Percentiles rank a stretch among this genome's conserved stretches.
These are phyloP conservation scores for Morella rubra DNA, from an alignment of 306 rosid genomes.

Conservation along the genomic window DNA sequence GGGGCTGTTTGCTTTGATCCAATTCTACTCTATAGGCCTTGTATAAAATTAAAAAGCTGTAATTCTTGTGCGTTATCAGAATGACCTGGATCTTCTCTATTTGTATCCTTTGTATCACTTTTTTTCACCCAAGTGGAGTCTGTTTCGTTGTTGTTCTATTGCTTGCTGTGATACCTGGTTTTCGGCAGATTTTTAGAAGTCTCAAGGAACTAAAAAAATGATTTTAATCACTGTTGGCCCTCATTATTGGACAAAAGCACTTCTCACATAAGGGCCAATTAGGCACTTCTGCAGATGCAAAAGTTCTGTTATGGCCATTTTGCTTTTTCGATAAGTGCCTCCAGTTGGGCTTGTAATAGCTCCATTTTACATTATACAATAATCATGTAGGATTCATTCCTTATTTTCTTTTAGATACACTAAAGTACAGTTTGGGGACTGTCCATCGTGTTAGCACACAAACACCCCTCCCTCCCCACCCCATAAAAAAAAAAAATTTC, in stretches of 20 bases:
- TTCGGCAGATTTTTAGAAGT: background rate
- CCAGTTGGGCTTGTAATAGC: background rate
- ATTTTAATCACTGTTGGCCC: background rate
- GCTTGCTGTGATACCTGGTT: background rate
- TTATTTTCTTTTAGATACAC: background rate
- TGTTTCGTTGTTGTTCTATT: background rate
- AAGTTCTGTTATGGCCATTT: background rate
- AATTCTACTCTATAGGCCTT: background rate
- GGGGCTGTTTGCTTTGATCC: background rate
- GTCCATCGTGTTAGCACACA: background rate
- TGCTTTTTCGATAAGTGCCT: background rate
- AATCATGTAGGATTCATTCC: background rate
- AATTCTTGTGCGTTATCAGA: background rate
- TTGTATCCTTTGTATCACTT: background rate
- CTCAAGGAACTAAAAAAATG: background rate
- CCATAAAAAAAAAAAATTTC: background rate
- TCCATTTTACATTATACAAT: background rate
- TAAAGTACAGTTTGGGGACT: background rate
- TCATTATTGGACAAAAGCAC: background rate
- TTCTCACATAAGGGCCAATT: background rate
- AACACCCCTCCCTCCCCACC: background rate
- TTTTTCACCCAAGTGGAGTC: background rate
- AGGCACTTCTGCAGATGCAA: background rate
- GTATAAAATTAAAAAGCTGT: background rate
- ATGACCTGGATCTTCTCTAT: background rate